Conservation (phyloP, 2,329 filamentous ascomycete species). For the Chaetomiaceae sp. region DNA sequence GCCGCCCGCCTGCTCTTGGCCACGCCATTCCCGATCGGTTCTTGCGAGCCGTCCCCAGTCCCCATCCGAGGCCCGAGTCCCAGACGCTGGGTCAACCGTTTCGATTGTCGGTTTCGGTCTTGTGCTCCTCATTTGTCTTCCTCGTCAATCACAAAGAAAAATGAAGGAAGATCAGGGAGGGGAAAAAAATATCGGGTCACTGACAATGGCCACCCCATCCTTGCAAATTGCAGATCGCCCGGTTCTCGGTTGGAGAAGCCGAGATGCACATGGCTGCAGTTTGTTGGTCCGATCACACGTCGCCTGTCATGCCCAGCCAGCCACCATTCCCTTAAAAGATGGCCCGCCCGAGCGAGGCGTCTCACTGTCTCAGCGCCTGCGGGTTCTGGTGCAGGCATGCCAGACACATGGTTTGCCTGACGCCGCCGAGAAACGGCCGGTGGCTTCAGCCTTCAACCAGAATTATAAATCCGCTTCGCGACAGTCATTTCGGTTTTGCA, state of each 20-base stretch:
- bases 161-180: not conserved
- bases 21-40: not conserved
- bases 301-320: constrained; percentile 8
- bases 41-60: not conserved
- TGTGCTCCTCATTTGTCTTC: not conserved
- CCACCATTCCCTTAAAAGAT: constrained; percentile 6
- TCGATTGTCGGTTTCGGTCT: no score
- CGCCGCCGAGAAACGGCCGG: constrained; percentile 19
- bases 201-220: not conserved
- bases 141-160: not conserved
- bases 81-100: not conserved
- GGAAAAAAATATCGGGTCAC: not conserved
- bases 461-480: not conserved
- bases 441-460: constrained; percentile 2
- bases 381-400: not conserved
- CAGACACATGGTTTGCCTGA: constrained; percentile 10
- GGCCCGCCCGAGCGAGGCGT: not conserved
- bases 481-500: not conserved
- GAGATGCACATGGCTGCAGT: constrained; percentile 1
- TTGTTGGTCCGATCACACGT: constrained; percentile 8
- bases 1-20: not conserved
- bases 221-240: no score
- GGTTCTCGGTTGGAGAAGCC: constrained; percentile 4
- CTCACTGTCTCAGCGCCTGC: not conserved
- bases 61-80: not conserved